Base-by-base conservation (phyloP, 139 green algal genomes). In the Trebouxia sp. region DNA sequence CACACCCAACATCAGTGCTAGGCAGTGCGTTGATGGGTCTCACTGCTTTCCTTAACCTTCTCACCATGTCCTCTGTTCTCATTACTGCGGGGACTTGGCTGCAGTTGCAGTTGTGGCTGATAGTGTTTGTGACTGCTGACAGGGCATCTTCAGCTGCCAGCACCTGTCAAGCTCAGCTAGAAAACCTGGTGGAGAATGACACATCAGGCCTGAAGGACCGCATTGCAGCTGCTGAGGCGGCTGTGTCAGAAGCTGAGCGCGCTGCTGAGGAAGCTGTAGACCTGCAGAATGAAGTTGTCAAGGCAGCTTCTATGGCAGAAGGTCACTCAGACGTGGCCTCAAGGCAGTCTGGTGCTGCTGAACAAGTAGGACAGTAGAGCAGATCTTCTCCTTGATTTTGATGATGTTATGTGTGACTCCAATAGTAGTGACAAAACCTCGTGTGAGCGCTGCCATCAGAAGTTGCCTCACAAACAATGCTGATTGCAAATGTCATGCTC, bases 141-240 rank as follows among this genome's bases (percentile, higher is more conserved):
- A 67, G 56, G 28, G 56, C 56, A 20, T 67, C 56, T 39, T 15
- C 26, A 37, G 56, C 56, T 67, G 56, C 56, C 0, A 67, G 26
- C n/a, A 67, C 12, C 37, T 28, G 24, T 17, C 56, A 67, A 30
- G 6, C n/a, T 0, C n/a, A 15, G 8, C 15, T 67, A 12, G n/a
- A 67, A 37, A 15, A 10, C n/a, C n/a, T 30, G n/a, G n/a, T 28
- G 38, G 56, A 67, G n/a, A 30, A 3, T 35, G 56, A 67, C 10
- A 30, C 56, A 28, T 5, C 37, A 7, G 56, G 28, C 4, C 38
- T 67, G 26, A 30, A 28, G 28, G n/a, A 28, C 38, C 56, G 56
- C n/a, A 67, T 67, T 67, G 56, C 56, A 67, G 28, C n/a, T 67
- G 56, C 56, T 38, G 56, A 38, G 38, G 10, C 56, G 20, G 56